Percentiles rank a stretch among this genome's conserved stretches.
These are phyloP conservation scores for Neopestalotiopsis sp. DNA, from an alignment of 2,329 filamentous ascomycete genomes.

Conservation along the genomic window DNA sequence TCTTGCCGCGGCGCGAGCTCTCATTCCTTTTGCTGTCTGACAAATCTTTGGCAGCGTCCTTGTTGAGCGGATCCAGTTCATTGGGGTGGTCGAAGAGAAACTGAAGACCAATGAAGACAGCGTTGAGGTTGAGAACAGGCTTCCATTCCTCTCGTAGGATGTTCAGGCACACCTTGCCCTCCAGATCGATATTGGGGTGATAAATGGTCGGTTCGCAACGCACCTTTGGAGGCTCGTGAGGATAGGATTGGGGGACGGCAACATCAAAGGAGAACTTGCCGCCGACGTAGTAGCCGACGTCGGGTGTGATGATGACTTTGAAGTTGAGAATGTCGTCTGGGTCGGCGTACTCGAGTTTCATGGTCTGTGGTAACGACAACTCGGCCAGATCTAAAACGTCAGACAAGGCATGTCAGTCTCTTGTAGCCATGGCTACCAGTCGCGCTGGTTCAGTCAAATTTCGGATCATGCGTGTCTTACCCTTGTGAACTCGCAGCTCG, in stretches of 20 bases:
- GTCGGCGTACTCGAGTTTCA: slow-evolving; percentile 82
- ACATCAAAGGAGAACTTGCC: slow-evolving; percentile 91
- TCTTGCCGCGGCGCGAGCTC: slow-evolving; percentile 49
- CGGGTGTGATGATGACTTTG: slow-evolving; percentile 79
- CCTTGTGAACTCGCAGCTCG: slow-evolving; percentile 94
- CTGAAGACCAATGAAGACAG: slow-evolving; percentile 92
- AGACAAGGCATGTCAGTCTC: slow-evolving; percentile 10
- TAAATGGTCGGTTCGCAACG: slow-evolving; percentile 98
- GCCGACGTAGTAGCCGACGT: slow-evolving; percentile 87
- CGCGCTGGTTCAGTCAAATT: not conserved
- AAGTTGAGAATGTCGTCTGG: slow-evolving; percentile 88
- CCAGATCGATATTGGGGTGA: slow-evolving; percentile 97
- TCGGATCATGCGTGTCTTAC: slow-evolving; percentile 50
- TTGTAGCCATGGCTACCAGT: not conserved
- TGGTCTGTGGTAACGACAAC: slow-evolving; percentile 77
- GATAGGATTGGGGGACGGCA: slow-evolving; percentile 91
- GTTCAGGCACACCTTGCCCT: slow-evolving; percentile 97
- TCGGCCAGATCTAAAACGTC: slow-evolving; percentile 73
- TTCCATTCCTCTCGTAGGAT: slow-evolving; percentile 99
- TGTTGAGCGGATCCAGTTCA: slow-evolving; percentile 95
- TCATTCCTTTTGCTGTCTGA: slow-evolving; percentile 62
- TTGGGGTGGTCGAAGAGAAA: slow-evolving; percentile 98
- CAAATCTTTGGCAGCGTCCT: slow-evolving; percentile 94
- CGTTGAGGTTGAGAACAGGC: slow-evolving; percentile 94
- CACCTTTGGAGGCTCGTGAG: slow-evolving; percentile 96